Percentiles rank a stretch among this genome's conserved stretches.
Conservation (phyloP, 2,329 filamentous ascomycete genomes). For the Curvularia sp. region DNA sequence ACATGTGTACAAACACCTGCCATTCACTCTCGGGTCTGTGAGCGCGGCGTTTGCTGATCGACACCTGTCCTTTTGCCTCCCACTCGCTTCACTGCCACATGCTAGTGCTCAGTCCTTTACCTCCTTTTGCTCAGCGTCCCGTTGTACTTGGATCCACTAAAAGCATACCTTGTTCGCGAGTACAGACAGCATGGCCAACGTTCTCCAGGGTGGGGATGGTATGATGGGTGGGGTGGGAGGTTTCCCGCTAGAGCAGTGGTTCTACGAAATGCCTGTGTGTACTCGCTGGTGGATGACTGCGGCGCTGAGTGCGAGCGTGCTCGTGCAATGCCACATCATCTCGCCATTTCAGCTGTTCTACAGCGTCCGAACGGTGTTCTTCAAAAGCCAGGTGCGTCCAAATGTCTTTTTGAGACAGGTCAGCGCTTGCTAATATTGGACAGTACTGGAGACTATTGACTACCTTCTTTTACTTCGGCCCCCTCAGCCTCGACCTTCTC, state of each 20-base stretch:
- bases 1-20: conserved; percentile 9
- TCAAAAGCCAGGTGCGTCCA: conserved; percentile 80
- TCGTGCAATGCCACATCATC: conserved; percentile 92
- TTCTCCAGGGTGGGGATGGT: conserved; percentile 52
- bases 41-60: conserved; percentile 4
- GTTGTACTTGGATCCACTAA: not conserved
- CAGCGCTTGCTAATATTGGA: conserved; percentile 11
- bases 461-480: conserved; percentile 97
- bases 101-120: not conserved
- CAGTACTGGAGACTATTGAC: conserved; percentile 97
- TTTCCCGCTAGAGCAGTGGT: conserved; percentile 94
- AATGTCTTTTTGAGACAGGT: no score
- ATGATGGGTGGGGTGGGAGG: conserved; percentile 62
- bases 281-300: conserved; percentile 97
- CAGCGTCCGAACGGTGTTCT: conserved; percentile 89
- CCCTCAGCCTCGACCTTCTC: conserved; percentile 88
- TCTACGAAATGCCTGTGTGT: conserved; percentile 97
- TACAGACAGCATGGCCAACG: conserved; percentile 52
- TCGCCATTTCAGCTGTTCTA: conserved; percentile 97
- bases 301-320: conserved; percentile 81
- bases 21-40: conserved; percentile 7
- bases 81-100: not conserved
- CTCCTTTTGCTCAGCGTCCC: not conserved
- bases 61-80: conserved; percentile 22
- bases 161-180: not conserved